Conservation (phyloP, 2,329 filamentous ascomycete species). For the Thielaviopsis ethacetica region DNA sequence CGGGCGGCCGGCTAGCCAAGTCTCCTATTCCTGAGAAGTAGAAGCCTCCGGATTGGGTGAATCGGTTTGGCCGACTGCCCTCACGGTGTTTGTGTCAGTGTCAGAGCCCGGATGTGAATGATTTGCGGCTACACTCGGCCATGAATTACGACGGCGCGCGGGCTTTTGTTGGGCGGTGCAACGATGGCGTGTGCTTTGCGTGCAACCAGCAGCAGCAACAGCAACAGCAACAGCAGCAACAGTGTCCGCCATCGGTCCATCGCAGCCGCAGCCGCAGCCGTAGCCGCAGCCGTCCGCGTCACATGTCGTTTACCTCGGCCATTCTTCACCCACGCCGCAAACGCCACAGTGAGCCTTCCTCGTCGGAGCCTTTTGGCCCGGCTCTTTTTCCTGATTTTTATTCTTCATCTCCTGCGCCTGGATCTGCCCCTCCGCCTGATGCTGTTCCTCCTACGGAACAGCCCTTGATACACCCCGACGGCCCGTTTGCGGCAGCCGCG, state of each 20-base stretch:
- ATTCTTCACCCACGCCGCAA: conserved; percentile 5
- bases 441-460: too few species aligned
- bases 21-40: conserved; percentile 46
- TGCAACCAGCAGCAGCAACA: background rate
- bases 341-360: conserved; percentile 1
- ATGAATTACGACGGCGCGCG: background rate
- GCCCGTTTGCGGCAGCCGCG: too few species aligned
- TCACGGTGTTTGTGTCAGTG: conserved; percentile 5
- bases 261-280: background rate
- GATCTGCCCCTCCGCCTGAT: too few species aligned
- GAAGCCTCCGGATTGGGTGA: conserved; percentile 21
- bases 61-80: conserved; percentile 11
- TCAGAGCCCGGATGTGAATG: background rate
- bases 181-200: background rate
- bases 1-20: conserved; percentile 54
- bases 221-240: background rate
- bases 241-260: background rate
- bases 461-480: too few species aligned
- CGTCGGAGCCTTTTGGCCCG: background rate
- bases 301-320: conserved; percentile 5
- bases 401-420: too few species aligned
- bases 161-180: background rate
- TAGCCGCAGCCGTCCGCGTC: background rate
- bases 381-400: background rate
- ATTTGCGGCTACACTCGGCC: background rate